Evolutionary conservation across 2,329 filamentous ascomycete genomes (phyloP).

Genomic region (Thelonectria discophora): DNA sequence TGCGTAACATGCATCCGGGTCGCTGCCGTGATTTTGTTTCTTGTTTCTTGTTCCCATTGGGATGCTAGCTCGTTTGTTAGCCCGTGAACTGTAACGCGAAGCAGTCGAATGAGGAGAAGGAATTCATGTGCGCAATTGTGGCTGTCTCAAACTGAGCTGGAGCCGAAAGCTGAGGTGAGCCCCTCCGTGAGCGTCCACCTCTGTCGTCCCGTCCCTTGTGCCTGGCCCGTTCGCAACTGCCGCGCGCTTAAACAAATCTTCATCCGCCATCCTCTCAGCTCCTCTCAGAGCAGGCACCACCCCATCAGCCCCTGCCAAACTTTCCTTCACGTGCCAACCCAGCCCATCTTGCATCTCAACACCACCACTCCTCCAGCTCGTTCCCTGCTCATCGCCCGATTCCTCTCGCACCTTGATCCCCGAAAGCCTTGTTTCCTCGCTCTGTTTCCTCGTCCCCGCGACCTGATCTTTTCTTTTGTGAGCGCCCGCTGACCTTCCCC

Average conservation of each 20-base stretch:
- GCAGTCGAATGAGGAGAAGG: no score
- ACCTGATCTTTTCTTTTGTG: not conserved
- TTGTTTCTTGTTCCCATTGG: no score
- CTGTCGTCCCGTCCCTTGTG: not conserved
- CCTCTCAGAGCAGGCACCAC: not conserved
- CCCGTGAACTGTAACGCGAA: no score
- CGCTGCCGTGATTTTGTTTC: no score
- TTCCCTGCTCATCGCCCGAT: not conserved
- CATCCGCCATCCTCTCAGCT: constrained; percentile 1
- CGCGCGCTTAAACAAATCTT: constrained; percentile 19
- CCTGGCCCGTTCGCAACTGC: constrained; percentile 13
- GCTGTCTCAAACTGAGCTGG: not conserved
- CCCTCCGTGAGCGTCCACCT: not conserved
- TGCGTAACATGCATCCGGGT: no score
- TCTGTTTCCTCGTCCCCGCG: no score
- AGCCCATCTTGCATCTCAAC: constrained; percentile 7
- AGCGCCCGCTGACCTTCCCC: not conserved
- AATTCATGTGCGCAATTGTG: not conserved
- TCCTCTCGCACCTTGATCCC: not conserved
- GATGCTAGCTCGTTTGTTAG: no score
- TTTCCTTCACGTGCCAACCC: constrained; percentile 14
- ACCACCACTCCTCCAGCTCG: constrained; percentile 8
- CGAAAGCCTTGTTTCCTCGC: not conserved
- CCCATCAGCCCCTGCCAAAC: not conserved
- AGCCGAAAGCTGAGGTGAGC: not conserved